Evolutionary conservation across 1,284 basidiomycete species (phyloP).

Genomic region (Heterobasidion occidentale): DNA sequence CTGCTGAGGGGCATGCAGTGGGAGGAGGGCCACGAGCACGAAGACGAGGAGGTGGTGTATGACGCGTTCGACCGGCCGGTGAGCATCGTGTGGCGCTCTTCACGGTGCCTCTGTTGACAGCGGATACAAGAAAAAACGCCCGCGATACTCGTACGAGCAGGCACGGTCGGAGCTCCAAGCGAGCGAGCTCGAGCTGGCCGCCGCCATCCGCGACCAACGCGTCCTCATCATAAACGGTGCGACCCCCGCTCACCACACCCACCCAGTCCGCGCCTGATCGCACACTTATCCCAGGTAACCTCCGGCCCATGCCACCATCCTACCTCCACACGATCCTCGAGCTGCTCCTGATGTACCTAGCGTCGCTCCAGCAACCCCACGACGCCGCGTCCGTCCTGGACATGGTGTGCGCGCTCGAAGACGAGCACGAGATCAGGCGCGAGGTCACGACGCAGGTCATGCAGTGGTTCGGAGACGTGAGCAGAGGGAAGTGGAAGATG

Average conservation of each 20-base stretch:
- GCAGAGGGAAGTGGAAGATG: slow-evolving; percentile 53
- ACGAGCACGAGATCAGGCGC: slow-evolving; percentile 66
- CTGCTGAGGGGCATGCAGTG: slow-evolving; percentile 64
- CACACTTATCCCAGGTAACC: slow-evolving; percentile 34
- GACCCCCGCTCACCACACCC: slow-evolving; percentile 4
- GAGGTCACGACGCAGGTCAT: slow-evolving; percentile 64
- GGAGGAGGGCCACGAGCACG: slow-evolving; percentile 44
- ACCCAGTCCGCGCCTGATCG: no score
- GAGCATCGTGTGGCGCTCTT: neutral
- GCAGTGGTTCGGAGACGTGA: slow-evolving; percentile 67
- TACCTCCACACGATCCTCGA: slow-evolving; percentile 69
- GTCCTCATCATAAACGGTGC: slow-evolving; percentile 68
- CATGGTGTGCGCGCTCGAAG: slow-evolving; percentile 49
- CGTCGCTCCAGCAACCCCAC: slow-evolving; percentile 46
- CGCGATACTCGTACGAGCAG: slow-evolving; percentile 47
- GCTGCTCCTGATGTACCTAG: slow-evolving; percentile 62
- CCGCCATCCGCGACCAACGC: slow-evolving; percentile 54
- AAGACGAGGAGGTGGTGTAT: slow-evolving; percentile 27
- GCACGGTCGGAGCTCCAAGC: slow-evolving; percentile 67
- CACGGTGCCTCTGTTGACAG: slow-evolving; percentile 1
- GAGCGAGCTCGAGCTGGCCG: slow-evolving; percentile 64
- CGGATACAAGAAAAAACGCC: slow-evolving; percentile 19
- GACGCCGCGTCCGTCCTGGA: slow-evolving; percentile 42
- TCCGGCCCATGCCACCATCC: slow-evolving; percentile 60
- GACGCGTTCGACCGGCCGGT: slow-evolving; percentile 10